Evolutionary conservation across 2,329 filamentous ascomycete species (phyloP), one percentile per base, ranked within the genome.

Genomic region (Colletotrichum echinochloae): DNA sequence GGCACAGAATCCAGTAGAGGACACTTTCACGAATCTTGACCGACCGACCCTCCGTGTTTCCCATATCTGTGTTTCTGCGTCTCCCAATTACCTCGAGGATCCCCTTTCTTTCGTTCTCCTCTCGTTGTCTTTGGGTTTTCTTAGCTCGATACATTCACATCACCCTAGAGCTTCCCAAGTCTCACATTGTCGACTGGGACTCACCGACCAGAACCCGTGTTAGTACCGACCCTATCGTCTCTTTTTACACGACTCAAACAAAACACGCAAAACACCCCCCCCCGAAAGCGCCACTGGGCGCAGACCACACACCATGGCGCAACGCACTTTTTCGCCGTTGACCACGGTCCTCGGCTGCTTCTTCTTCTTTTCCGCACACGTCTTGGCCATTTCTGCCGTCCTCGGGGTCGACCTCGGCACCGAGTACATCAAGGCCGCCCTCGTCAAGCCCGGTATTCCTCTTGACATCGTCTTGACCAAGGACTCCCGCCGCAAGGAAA

Each of bases 391-490:
- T 60, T 84, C 94, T 11, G 94, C 94, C 63, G 95, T 98, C 23
- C 86, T 99, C 28, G 96, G 96, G 73, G 89, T 99, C 77, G 96
- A 99, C 82, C 87, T 99, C 65, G 96, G 96, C 75, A 98, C 96
- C 66, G 94, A 97, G 81, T 98, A 97, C 83, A 93, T 99, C 84
- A 99, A 98, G 85, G 95, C 95, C 35, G 91, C 93, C 18, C 89
- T 99, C 51, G 95, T 99, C 72, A 98, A 98, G 84, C 96, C 96
- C 2, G 96, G 96, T 72, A 95, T 97, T 62, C 96, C 96, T 14
- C 93, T 99, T 79, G 96, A 99, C 75, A 98, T 99, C 74, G 95
- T 99, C 80, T 88, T 98, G 66, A 98, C 95, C 37, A 99, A 98
- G 81, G 96, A 99, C 83, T 98, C 96, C 37, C 93, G 97, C 81